Base-by-base conservation (phyloP, 1,284 basidiomycete species). In the Cutaneotrichosporon mucoides region DNA sequence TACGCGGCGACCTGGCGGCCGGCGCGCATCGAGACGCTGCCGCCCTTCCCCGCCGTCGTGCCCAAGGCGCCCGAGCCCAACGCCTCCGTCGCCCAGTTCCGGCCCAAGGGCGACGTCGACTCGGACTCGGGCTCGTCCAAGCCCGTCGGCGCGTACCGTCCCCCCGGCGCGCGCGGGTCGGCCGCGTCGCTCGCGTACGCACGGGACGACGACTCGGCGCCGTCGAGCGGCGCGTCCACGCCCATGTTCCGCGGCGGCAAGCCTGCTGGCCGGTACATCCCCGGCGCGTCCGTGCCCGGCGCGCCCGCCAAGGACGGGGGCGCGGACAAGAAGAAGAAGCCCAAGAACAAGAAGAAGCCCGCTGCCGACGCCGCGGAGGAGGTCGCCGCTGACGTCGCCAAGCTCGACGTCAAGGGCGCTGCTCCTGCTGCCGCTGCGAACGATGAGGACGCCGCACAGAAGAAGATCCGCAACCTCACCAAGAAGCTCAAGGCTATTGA, bases 401-500 rank as follows among this genome's bases (percentile, higher is more conserved):
- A 73, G 46, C 40, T 75, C 41, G 63, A 75, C 13, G 60, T 79
- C 54, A 55, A 61, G 52, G 55, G 58, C 52, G 80, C 82, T 24
- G 24, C 24, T 24, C 24, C 24, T 24, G 24, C 24, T 24, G 24
- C 24, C 24, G 24, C 24, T n/a, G 84, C 85, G 7, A 83, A 82
- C 52, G 74, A 79, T 66, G 81, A 92, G 73, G 87, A 98, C 80
- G 84, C 91, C 15, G 79, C 83, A 56, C 85, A 89, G 55, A 95
- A 96, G 83, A 97, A 96, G 84, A 84, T 92, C 61, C 83, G 94
- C 66, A 96, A 95, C 76, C 71, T 97, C 73, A 92, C 85, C 73
- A 97, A 97, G 84, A 65, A 95, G 90, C 83, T 96, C 70, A 95
- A 95, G 77, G 93, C 92, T 11, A 96, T 96, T 67, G 91, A 95